Base-by-base conservation (phyloP, 306 rosid species). In the Vigna nakashimae region DNA sequence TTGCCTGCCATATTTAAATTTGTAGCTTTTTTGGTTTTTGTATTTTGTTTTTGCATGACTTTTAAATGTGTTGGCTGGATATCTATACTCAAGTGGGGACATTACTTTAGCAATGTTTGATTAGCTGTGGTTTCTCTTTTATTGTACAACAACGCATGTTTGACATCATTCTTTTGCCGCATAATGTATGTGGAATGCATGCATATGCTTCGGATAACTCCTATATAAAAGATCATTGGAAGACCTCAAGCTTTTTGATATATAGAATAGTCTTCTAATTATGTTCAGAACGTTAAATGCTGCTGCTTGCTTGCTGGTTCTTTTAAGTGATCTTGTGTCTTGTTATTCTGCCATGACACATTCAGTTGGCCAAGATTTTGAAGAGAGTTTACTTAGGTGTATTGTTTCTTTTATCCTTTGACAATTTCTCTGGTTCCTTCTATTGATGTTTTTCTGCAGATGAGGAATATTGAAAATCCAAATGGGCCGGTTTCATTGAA, bases 401-500 rank as follows among this genome's bases (percentile, higher is more conserved):
- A 52, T 30, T 73, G 15, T 38, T 50, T 49, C 72, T 30, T 57
- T 58, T 65, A 65, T 67, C 72, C 15, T 71, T 46, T 52, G 76
- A 26, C 58, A 38, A 40, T 68, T 71, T 74, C 77, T 77, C 28
- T 60, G 58, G 50, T 36, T 81, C 70, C 58, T 73, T 16, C 67
- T 69, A 36, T 74, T 60, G 49, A 65, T 69, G 15, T 20, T 83
- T 78, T 79, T 55, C 38, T 83, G 89, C 89, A 91, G 96, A 75
- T 73, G 60, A 81, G 74, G 84, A 86, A 82, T 58, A 72, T 81
- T 68, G 90, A 82, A 80, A 77, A 69, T 79, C 82, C 83, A 43
- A 89, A 84, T 68, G 87, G 82, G 36, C 81, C 88, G 69, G 83
- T 82, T 81, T 85, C 85, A 76, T 78, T 69, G 48, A 59, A 81